Evolutionary conservation across 495 filamentous ascomycete species (phyloP).

Genomic region (Talaromyces adpressus): DNA sequence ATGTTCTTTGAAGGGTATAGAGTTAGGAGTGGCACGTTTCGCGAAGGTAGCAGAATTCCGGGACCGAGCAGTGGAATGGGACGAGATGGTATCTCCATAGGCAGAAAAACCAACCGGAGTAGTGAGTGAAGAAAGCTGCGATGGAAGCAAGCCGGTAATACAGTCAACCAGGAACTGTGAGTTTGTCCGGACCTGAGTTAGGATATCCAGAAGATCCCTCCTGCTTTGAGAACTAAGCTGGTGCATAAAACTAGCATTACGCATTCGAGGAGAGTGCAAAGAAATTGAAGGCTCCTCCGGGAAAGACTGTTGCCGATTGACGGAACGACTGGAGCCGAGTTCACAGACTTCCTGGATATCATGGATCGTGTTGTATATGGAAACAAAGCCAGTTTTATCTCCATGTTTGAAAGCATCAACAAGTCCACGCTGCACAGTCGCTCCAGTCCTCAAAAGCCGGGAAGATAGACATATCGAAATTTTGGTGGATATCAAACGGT

Average conservation of each 20-base stretch:
- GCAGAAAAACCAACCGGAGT: conserved; percentile 19
- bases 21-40: conserved; percentile 58
- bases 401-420: conserved; percentile 85
- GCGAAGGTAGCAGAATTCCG: conserved; percentile 44
- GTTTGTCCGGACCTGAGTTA: conserved; percentile 76
- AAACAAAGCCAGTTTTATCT: conserved; percentile 82
- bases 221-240: conserved; percentile 70
- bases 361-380: conserved; percentile 79
- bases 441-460: conserved; percentile 69
- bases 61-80: conserved; percentile 60
- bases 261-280: conserved; percentile 26
- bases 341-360: conserved; percentile 84
- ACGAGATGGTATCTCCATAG: conserved; percentile 16
- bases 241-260: conserved; percentile 65
- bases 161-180: conserved; percentile 80
- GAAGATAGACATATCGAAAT: conserved; percentile 73
- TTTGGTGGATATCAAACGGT: conserved; percentile 35
- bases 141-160: conserved; percentile 60
- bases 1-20: conserved; percentile 34
- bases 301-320: conserved; percentile 32
- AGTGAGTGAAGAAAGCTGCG: conserved; percentile 68
- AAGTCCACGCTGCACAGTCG: conserved; percentile 71
- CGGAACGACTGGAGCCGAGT: conserved; percentile 43
- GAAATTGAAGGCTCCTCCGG: conserved; percentile 28
- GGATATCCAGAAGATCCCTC: conserved; percentile 68